phyloP scores from a whole-genome alignment of 179 eudicot species.

The Drosera spatulata region DNA sequence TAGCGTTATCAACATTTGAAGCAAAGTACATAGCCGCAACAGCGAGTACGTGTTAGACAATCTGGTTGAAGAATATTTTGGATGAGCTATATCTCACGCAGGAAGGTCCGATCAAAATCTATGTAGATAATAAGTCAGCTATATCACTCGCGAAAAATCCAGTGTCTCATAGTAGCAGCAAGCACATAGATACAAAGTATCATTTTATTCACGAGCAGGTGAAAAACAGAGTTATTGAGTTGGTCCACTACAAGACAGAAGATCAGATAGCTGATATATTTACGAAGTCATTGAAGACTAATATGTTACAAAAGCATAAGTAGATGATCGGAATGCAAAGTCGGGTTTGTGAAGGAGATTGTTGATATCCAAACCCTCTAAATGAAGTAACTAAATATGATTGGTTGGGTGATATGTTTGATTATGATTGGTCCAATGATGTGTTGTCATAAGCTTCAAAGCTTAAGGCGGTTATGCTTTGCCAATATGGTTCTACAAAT shows the following conservation, averaged over 20 bases:
- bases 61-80: not conserved
- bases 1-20: not conserved
- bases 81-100: not conserved
- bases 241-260: not conserved
- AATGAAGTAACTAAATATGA: too few species aligned
- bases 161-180: not conserved
- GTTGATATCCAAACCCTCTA: too few species aligned
- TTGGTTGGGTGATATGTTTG: too few species aligned
- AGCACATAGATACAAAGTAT: not conserved
- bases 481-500: too few species aligned
- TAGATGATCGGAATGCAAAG: too few species aligned
- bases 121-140: not conserved
- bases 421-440: too few species aligned
- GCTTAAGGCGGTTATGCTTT: too few species aligned
- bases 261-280: not conserved
- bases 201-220: not conserved
- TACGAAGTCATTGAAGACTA: too few species aligned
- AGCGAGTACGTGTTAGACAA: not conserved
- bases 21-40: not conserved
- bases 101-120: not conserved
- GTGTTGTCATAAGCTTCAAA: too few species aligned
- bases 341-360: too few species aligned
- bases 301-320: too few species aligned
- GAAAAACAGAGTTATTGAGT: not conserved
- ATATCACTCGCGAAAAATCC: not conserved